phyloP scores from a whole-genome alignment of 306 rosid species.

The Vigna trinervia region DNA sequence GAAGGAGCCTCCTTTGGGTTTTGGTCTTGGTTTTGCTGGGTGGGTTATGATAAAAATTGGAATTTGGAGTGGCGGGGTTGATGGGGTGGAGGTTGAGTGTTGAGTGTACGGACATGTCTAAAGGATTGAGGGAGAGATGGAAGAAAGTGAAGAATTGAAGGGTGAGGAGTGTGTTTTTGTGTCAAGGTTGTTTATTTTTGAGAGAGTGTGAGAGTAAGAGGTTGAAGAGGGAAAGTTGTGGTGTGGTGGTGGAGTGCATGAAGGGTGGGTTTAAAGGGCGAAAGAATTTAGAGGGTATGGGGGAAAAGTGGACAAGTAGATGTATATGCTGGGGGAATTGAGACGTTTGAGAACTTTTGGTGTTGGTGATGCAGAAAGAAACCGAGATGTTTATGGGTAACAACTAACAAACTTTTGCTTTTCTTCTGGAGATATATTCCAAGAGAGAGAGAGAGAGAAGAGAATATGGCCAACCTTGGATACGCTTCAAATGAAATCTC shows the following conservation, averaged over 20 bases:
- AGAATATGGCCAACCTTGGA: conserved; percentile 42
- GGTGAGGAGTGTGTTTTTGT: neutral
- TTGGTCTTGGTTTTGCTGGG: conserved; percentile 38
- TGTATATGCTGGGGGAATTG: conserved; percentile 29
- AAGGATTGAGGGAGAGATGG: neutral
- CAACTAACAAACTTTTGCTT: conserved; percentile 39
- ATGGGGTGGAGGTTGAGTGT: conserved; percentile 27
- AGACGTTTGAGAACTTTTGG: conserved; percentile 41
- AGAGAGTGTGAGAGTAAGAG: neutral
- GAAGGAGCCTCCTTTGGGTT: conserved; percentile 54
- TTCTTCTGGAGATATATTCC: conserved; percentile 40
- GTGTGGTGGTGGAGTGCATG: conserved; percentile 31
- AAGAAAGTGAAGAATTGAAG: neutral
- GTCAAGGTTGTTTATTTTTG: conserved; percentile 12
- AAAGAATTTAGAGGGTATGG: conserved; percentile 2
- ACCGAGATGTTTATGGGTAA: conserved; percentile 35
- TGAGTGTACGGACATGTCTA: conserved; percentile 45
- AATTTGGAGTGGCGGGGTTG: conserved; percentile 38
- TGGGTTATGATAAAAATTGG: conserved; percentile 41
- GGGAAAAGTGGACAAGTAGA: conserved; percentile 38
- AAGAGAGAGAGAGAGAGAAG: neutral
- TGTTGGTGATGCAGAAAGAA: conserved; percentile 31
- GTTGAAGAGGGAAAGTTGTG: neutral
- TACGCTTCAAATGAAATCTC: conserved; percentile 18
- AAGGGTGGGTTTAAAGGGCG: conserved; percentile 8